Evolutionary conservation across 2,329 filamentous ascomycete species (phyloP), one percentile per base, ranked within the genome.

Genomic region (Arthrobotrys megalospora): DNA sequence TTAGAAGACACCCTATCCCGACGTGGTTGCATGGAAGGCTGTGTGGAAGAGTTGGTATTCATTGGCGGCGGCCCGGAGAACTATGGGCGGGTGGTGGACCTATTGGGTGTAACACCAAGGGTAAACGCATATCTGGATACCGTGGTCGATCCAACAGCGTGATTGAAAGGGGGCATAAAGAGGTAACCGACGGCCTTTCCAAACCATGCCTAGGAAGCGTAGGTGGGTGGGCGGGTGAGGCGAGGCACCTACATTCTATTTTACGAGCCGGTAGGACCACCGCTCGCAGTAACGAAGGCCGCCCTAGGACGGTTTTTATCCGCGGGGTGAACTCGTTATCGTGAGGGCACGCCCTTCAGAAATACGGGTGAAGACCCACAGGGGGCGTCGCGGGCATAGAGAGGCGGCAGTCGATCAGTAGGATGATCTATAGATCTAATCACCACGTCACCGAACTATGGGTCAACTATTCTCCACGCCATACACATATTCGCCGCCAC

Each of bases 381-480:
- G 34, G 52, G 32, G 32, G 52, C 52, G 8, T 6, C 6, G 28
- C 3, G 5, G 16, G 21, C 34, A 41, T n/a, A n/a, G 58, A 21
- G n/a, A 41, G n/a, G 19, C 8, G 12, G 19, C n/a, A 7, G 41
- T n/a, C 6, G 58, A 63, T 8, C 2, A 3, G n/a, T 63, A n/a
- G 34, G 34, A 63, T 38, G 5, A 28, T 28, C 24, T 28, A n/a
- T n/a, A n/a, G n/a, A n/a, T n/a, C n/a, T n/a, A n/a, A n/a, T n/a
- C n/a, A n/a, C n/a, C n/a, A n/a, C n/a, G n/a, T n/a, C n/a, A n/a
- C n/a, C n/a, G n/a, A n/a, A 38, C 34, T n/a, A 55, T 55, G 52
- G 52, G 52, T 11, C 52, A 55, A 36, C 28, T 55, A 19, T 36
- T 55, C 28, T 55, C 52, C 3, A 36, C 52, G 12, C 52, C 28